Percentiles rank a stretch among this genome's conserved stretches.
Evolutionary conservation across 345 rosid genomes (phyloP).

Genomic region (Brassica nigra): DNA sequence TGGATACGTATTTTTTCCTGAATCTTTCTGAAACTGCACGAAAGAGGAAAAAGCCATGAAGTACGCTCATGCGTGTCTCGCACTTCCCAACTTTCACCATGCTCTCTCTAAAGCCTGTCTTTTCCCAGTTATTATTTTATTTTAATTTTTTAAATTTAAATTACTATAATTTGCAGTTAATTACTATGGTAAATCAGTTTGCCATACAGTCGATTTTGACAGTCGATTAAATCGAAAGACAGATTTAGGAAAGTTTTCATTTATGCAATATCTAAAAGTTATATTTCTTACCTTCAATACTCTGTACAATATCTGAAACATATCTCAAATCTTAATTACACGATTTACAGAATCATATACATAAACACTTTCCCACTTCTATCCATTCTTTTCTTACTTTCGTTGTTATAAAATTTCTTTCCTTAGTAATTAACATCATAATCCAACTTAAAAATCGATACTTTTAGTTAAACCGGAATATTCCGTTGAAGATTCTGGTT

Average conservation of each 20-base stretch:
- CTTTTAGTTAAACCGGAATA: neutral
- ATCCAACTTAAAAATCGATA: neutral
- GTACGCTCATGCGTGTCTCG: constrained; percentile 46
- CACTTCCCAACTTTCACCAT: constrained; percentile 31
- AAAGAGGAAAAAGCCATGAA: constrained; percentile 36
- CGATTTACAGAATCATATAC: constrained; percentile 27
- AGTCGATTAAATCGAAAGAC: neutral
- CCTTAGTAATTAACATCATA: neutral
- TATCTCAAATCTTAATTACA: constrained; percentile 18
- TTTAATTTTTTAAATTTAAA: neutral
- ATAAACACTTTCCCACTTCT: neutral
- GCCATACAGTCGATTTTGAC: neutral
- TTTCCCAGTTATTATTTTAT: neutral
- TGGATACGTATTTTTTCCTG: neutral
- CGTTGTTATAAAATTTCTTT: neutral
- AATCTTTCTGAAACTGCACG: constrained; percentile 15
- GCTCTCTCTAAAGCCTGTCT: constrained; percentile 34
- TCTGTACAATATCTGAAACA: constrained; percentile 13
- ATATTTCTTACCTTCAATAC: neutral
- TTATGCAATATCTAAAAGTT: neutral
- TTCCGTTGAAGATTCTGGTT: neutral
- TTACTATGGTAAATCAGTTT: neutral
- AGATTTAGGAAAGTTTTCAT: constrained; percentile 5
- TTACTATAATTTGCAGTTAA: neutral
- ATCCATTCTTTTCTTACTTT: neutral